Conservation (phyloP, 495 filamentous ascomycete genomes). For the Aspergillus conjunctus region DNA sequence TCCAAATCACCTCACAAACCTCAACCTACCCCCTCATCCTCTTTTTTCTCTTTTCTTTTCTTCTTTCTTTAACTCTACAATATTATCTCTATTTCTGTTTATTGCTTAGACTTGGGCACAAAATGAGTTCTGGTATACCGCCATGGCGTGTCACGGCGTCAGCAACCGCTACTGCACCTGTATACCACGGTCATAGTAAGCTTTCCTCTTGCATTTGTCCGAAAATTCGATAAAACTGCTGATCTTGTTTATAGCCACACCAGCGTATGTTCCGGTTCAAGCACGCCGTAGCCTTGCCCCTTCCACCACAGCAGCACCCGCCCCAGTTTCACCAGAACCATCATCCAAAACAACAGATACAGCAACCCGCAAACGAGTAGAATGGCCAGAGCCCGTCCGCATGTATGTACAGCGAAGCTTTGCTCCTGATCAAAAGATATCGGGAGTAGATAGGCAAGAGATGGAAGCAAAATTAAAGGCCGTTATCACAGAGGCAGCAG, state of each 20-base stretch:
- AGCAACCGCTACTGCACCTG: constrained; percentile 31
- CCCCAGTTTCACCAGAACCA: constrained; percentile 19
- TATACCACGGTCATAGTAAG: constrained; percentile 41
- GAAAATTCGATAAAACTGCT: neutral
- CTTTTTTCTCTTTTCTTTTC: neutral
- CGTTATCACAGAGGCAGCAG: constrained; percentile 79
- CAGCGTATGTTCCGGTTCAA: constrained; percentile 56
- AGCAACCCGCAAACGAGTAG: constrained; percentile 49
- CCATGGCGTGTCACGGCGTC: constrained; percentile 47
- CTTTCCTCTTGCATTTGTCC: neutral
- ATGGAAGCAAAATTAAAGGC: constrained; percentile 84
- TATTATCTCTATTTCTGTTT: constrained; percentile 11
- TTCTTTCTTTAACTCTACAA: constrained; percentile 13
- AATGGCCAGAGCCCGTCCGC: constrained; percentile 76
- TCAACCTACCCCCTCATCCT: neutral
- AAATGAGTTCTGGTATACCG: constrained; percentile 48
- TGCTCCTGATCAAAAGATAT: constrained; percentile 65
- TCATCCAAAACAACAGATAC: constrained; percentile 24
- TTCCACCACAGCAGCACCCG: constrained; percentile 33
- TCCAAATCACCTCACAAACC: constrained; percentile 1
- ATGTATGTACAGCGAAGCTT: constrained; percentile 84
- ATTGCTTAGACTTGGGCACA: constrained; percentile 13
- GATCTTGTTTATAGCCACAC: constrained; percentile 31
- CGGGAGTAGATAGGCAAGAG: constrained; percentile 64
- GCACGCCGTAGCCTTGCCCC: constrained; percentile 49